These are phyloP conservation scores for Cryptococcus sp. DNA, from an alignment of 1,284 basidiomycete species.

Conservation along the genomic window DNA sequence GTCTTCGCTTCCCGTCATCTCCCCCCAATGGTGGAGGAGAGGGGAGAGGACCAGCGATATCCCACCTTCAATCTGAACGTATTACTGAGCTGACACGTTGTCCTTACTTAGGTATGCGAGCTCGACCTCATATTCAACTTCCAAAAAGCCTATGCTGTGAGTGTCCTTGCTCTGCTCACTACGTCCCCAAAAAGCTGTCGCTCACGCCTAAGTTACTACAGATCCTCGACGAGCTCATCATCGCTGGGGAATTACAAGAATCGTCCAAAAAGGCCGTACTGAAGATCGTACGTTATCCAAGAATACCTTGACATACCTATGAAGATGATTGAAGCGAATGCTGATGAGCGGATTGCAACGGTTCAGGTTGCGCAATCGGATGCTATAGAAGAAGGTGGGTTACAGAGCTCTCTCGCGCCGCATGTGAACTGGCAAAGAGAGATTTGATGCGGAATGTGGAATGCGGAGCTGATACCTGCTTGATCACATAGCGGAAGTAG, in stretches of 20 bases:
- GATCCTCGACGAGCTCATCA: conserved; percentile 97
- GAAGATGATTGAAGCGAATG: neutral
- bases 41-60: neutral
- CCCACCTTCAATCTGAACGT: too few species aligned
- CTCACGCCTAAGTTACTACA: conserved; percentile 39
- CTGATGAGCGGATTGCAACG: neutral
- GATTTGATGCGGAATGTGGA: neutral
- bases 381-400: conserved; percentile 58
- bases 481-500: conserved; percentile 41
- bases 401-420: neutral
- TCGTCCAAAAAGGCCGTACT: conserved; percentile 98
- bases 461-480: neutral
- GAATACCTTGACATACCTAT: neutral
- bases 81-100: neutral
- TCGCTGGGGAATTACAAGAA: conserved; percentile 96
- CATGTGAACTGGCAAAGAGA: neutral
- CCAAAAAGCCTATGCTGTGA: conserved; percentile 91
- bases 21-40: neutral
- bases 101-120: conserved; percentile 80
- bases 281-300: conserved; percentile 64
- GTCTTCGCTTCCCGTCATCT: too few species aligned
- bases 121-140: conserved; percentile 98
- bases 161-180: conserved; percentile 15
- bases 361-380: conserved; percentile 56
- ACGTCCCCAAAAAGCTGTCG: neutral